Evolutionary conservation across 2,329 filamentous ascomycete species (phyloP).

Genomic region (Neurospora crassa): DNA sequence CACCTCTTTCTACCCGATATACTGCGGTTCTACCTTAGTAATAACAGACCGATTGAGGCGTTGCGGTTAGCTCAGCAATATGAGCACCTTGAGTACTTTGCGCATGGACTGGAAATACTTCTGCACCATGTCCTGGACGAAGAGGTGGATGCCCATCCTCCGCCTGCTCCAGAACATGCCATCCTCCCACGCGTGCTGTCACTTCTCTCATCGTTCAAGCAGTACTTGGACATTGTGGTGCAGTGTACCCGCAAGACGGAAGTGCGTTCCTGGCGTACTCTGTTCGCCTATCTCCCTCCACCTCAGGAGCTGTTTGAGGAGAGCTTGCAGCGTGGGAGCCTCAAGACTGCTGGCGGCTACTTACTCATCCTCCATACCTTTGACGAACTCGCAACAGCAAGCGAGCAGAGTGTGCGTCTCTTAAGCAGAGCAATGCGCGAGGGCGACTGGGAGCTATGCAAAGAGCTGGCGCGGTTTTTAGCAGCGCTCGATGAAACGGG

Average conservation of each 20-base stretch:
- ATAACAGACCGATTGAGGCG: slow-evolving; percentile 70
- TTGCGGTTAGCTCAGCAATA: slow-evolving; percentile 78
- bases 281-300: slow-evolving; percentile 85
- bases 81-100: slow-evolving; percentile 79
- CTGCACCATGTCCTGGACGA: slow-evolving; percentile 91
- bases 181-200: slow-evolving; percentile 55
- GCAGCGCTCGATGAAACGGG: slow-evolving; percentile 86
- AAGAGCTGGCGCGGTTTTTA: slow-evolving; percentile 88
- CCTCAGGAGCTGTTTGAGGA: slow-evolving; percentile 91
- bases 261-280: slow-evolving; percentile 84
- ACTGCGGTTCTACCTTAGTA: slow-evolving; percentile 66
- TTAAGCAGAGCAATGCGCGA: slow-evolving; percentile 73
- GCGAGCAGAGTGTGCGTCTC: slow-evolving; percentile 71
- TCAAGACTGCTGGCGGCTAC: slow-evolving; percentile 95
- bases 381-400: slow-evolving; percentile 58
- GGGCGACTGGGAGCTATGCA: slow-evolving; percentile 91
- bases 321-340: slow-evolving; percentile 68
- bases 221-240: slow-evolving; percentile 90
- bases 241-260: slow-evolving; percentile 98
- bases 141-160: slow-evolving; percentile 64
- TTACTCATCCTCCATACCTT: slow-evolving; percentile 87
- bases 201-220: slow-evolving; percentile 61
- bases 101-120: slow-evolving; percentile 84
- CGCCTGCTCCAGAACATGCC: slow-evolving; percentile 52
- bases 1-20: slow-evolving; percentile 88